Evolutionary conservation across 2,329 filamentous ascomycete species (phyloP), one percentile per base, ranked within the genome.

Genomic region (Neonectria magnoliae): DNA sequence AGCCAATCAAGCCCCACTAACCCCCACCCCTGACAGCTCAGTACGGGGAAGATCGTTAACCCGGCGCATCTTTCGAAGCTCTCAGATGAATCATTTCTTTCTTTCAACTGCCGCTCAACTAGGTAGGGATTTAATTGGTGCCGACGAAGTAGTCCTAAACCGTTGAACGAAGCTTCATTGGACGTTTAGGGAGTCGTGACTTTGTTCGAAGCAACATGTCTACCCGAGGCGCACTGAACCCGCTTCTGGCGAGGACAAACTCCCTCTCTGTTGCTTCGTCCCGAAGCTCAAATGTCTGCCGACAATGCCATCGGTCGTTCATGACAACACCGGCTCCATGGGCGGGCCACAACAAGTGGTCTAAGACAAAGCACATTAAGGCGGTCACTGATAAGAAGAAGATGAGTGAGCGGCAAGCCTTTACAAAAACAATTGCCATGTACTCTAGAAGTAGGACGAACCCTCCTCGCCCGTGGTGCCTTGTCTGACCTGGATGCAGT

Each of bases 301-400:
- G 78, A 42, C 79, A 78, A 78, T 87, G 84, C 68, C 76, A 80
- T 62, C 85, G 86, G 58, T 74, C 78, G 38, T 84, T 91, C 64
- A 78, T 78, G 60, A 82, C 81, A 16, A 84, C 82, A 16, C 69
- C 83, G 9, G 62, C 73, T 8, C 75, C 80, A 14, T 79, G 81
- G 65, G 90, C 91, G 25, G 94, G 94, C 14, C 94, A 97, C 81
- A 97, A 91, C 79, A 92, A 94, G 77, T 99, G 96, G 96, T 94
- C 93, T 62, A 97, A 96, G 75, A 98, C 98, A 81, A 93, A 91
- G 76, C 96, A 98, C 79, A 93, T 96, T 79, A 99, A 99, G 80
- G 94, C 91, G 56, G 93, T 91, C 66, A 91, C 90, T 62, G 96
- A 99, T 78, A 86, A 86, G 64, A 90, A 90, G 72, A 97, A 94